Evolutionary conservation across 2,329 filamentous ascomycete species (phyloP).

Genomic region (Corynespora cassiicola): DNA sequence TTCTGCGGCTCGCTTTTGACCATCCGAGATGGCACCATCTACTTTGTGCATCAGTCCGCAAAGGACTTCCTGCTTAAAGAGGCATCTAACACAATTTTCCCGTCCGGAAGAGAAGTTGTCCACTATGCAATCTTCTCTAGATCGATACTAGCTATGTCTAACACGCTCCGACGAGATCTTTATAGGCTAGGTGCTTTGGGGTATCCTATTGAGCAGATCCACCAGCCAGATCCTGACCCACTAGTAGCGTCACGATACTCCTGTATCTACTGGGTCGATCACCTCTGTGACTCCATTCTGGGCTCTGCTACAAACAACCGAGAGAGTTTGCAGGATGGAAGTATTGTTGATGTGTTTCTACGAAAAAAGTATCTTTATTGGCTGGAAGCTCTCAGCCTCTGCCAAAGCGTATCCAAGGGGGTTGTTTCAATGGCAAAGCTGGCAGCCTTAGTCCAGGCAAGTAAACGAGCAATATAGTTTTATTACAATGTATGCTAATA

Average conservation of each 20-base stretch:
- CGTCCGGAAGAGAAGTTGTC: slow-evolving; percentile 18
- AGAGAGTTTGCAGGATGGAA: slow-evolving; percentile 6
- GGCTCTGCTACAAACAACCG: neutral
- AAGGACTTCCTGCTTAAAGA: no score
- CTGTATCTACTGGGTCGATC: slow-evolving; percentile 40
- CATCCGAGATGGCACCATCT: slow-evolving; percentile 32
- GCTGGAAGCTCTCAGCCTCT: slow-evolving; percentile 2
- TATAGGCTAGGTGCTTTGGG: slow-evolving; percentile 20
- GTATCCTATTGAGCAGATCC: slow-evolving; percentile 18
- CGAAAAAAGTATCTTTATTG: slow-evolving; percentile 9
- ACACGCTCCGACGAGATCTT: slow-evolving; percentile 25
- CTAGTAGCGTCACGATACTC: slow-evolving; percentile 25
- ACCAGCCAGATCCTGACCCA: slow-evolving; percentile 24
- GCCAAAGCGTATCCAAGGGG: slow-evolving; percentile 1
- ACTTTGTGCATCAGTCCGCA: slow-evolving; percentile 51
- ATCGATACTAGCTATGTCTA: slow-evolving; percentile 36
- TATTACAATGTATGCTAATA: slow-evolving; percentile 8
- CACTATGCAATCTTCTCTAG: slow-evolving; percentile 3
- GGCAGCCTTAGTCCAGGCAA: slow-evolving; percentile 7
- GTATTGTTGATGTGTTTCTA: slow-evolving; percentile 6
- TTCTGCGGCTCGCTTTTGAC: slow-evolving; percentile 51
- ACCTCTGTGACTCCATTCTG: slow-evolving; percentile 23
- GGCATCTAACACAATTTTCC: no score
- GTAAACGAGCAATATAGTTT: slow-evolving; percentile 9
- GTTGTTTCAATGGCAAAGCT: slow-evolving; percentile 11